Base-by-base conservation (phyloP, 2,329 filamentous ascomycete species). In the Calonectria pteridis region DNA sequence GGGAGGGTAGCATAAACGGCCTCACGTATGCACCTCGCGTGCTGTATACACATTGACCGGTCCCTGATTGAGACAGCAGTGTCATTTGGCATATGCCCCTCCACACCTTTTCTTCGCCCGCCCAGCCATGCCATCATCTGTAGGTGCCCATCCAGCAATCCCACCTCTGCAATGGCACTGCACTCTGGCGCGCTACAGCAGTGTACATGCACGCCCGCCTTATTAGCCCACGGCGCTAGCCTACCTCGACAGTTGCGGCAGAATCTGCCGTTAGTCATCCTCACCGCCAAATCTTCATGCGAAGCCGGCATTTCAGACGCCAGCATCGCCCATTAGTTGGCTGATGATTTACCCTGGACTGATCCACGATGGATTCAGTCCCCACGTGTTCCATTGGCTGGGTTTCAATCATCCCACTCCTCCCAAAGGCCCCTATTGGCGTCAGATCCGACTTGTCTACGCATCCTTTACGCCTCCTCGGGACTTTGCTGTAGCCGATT, bases 371-470 rank as follows among this genome's bases (percentile, higher is more conserved):
- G 55, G 23, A 55, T 16, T 51, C 66, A 29, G 51, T 33, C 70
- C 73, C 73, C 74, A 71, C 74, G 74, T 76, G 74, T 75, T 65
- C 50, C 64, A 75, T 62, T 68, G 73, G 73, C 74, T 71, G 72
- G 74, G 67, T 35, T 73, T 29, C 33, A 53, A 31, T 58, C 63
- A 67, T 64, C 40, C 58, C 35, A 37, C 49, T 40, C 49, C n/a
- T 62, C 6, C 23, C 33, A 40, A 23, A 40, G 18, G n/a, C 51
- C 62, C 49, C 26, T 37, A 29, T 29, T 3, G 16, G 58, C n/a
- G 28, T 50, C 26, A 62, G 16, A 62, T 40, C 55, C 23, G 33
- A 28, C 33, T 62, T 18, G 35, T 37, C 55, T 40, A 10, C 16
- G 13, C 23, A 40, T 29, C 10, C 18, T 51, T 51, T 29, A 55